Base-by-base conservation (phyloP, 164 flowering plant species). In the Santalum album region DNA sequence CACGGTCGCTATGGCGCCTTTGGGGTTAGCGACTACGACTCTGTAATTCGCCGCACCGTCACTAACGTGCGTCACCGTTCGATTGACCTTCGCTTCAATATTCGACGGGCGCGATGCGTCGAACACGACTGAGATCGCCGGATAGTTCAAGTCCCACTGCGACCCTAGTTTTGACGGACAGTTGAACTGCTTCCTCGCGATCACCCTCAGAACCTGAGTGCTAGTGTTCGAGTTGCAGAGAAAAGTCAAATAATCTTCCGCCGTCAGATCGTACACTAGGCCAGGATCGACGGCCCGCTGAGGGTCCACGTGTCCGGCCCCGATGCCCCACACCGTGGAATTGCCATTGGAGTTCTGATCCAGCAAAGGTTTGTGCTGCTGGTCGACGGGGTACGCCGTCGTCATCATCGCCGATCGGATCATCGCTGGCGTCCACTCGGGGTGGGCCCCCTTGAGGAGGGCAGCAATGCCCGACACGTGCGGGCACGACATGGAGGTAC, bases 401-500 rank as follows among this genome's bases (percentile, higher is more conserved):
- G 86, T 78, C 83, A 81, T 78, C 25, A 80, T 27, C 1, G 86
- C 82, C 2, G 86, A 80, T 29, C 65, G 60, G 54, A 81, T 65
- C 56, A 52, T 59, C 0, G 74, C 78, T 9, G 80, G 77, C 0
- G 75, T 55, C 92, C 92, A 85, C 19, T 76, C 79, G 2, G 72
- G 78, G 51, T 80, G 83, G 5, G 72, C 79, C 22, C 77, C 80
- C 47, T 74, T 82, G 0, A 82, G 51, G 23, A 85, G 53, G 0
- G 84, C 84, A 0, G 81, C 76, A 0, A 78, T 22, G 0, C 86
- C 86, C 0, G 76, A 60, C 0, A 73, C 77, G 57, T 80, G 79
- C 0, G 85, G 83, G 61, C 84, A 80, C 0, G 92, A 52, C 88
- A 82, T 80, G 0, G 88, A 84, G 0, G 92, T 84, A 0, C 91